Evolutionary conservation across 192 early-diverging fungal genomes (phyloP), one percentile per base, ranked within the genome.

Genomic region (Pilaira anomala): DNA sequence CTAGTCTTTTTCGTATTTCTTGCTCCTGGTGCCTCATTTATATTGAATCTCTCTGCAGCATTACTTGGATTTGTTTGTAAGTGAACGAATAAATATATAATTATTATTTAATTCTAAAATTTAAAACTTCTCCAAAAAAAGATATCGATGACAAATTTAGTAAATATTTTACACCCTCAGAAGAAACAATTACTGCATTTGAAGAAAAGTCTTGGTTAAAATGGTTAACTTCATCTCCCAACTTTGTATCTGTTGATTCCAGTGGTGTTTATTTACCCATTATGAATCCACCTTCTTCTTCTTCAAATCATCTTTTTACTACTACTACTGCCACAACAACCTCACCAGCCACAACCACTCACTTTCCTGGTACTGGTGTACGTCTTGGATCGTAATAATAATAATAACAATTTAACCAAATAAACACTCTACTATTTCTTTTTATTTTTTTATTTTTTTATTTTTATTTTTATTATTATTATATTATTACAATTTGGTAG

Each of bases 401-500:
- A 36, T 36, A 36, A 36, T n/a, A n/a, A n/a, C n/a, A n/a, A n/a
- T n/a, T n/a, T n/a, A n/a, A n/a, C n/a, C n/a, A n/a, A n/a, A n/a
- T n/a, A n/a, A n/a, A n/a, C n/a, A n/a, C n/a, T n/a, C n/a, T n/a
- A n/a, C n/a, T n/a, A 46, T 40, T 40, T 56, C 19, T 55, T 36
- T 14, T 22, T 52, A 2, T 50, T 49, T 49, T 30, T 36, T 39
- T 21, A 0, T 7, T 39, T 56, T 36, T 39, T 36, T 36, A 19
- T 33, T 33, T 39, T 24, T 18, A 3, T 1, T 53, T 30, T n/a
- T n/a, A n/a, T n/a, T 53, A 28, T 53, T 30, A 13, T 28, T 30
- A n/a, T 30, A 24, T 53, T 56, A 36, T 36, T 54, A 54, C 22
- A 51, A 58, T n/a, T 67, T 55, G 12, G 68, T 63, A 3, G 81